Evolutionary conservation across 2,329 filamentous ascomycete genomes (phyloP), one percentile per base, ranked within the genome.

Genomic region (Beauveria pseudobassiana): DNA sequence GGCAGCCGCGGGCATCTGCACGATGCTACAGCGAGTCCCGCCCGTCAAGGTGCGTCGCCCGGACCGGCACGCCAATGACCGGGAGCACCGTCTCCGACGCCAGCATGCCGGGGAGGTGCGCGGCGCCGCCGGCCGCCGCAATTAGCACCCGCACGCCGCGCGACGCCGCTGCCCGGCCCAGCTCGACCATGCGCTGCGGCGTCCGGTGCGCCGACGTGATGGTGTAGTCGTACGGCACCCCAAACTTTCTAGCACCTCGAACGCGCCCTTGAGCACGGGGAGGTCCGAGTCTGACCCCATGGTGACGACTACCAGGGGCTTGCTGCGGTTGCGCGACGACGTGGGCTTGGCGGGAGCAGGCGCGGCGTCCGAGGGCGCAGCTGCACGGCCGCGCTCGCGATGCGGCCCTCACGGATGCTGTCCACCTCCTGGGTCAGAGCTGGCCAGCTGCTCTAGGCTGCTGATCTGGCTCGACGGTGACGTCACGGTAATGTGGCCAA

Each of bases 401-500:
- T 71, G 16, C 84, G 77, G 62, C 82, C 81, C n/a, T 77, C 76
- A 51, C 82, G 81, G 66, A 89, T 84, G 14, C 73, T 69, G 67
- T 89, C 83, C 26, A 85, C 83, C 57, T 83, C 76, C 50, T 87
- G 77, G 63, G 96, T 84, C 24, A 97, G 81, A 84, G 43, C 88
- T 84, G 16, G 87, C 82, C 18, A 81, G 78, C 71, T 72, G 65
- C 63, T 82, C 79, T 18, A 86, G 75, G n/a, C 88, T 86, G 68
- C 87, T 81, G 14, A 43, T 26, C 43, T 82, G 77, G 70, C 93
- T 85, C 0, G 84, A 86, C 14, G 83, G 79, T 1, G 86, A 87
- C 1, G 90, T 89, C 43, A 96, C 77, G 1, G 93, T 98, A 67
- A 99, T 85, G 73, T 99, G 95, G 12, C 93, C 93, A 78, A 98